Evolutionary conservation across 257 asterid genomes (phyloP).

Genomic region (Przewalskia tangutica): DNA sequence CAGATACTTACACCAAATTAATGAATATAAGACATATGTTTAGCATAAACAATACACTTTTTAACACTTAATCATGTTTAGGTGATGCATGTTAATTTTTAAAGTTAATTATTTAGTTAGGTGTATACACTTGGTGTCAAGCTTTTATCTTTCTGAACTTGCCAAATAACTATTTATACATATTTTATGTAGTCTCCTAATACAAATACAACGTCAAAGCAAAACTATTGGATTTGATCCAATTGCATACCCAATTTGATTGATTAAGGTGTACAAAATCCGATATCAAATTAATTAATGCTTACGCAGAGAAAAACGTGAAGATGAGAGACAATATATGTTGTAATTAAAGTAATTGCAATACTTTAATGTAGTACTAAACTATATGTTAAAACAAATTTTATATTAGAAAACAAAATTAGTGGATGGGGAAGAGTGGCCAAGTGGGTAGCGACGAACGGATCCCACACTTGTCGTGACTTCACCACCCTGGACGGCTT

Average conservation of each 20-base stretch:
- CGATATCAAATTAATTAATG: not conserved
- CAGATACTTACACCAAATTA: no score
- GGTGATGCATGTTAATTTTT: no score
- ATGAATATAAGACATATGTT: no score
- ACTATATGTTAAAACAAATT: not conserved
- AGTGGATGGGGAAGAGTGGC: conserved; percentile 6
- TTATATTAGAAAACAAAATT: not conserved
- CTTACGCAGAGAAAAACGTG: not conserved
- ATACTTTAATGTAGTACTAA: not conserved
- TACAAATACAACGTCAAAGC: no score
- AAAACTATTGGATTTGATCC: no score
- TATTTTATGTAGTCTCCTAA: no score
- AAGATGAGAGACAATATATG: not conserved
- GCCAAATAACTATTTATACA: no score
- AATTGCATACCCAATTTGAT: not conserved
- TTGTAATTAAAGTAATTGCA: not conserved
- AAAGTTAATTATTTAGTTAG: no score
- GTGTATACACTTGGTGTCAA: no score
- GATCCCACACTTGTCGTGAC: conserved; percentile 8
- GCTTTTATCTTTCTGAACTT: no score
- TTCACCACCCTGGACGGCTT: conserved; percentile 11
- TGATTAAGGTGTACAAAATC: not conserved
- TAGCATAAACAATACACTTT: no score
- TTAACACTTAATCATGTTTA: no score
- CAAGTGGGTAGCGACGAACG: conserved; percentile 1